phyloP scores from a whole-genome alignment of 129 eudicot genomes.

The Pseudognaphalium luteoalbum region DNA sequence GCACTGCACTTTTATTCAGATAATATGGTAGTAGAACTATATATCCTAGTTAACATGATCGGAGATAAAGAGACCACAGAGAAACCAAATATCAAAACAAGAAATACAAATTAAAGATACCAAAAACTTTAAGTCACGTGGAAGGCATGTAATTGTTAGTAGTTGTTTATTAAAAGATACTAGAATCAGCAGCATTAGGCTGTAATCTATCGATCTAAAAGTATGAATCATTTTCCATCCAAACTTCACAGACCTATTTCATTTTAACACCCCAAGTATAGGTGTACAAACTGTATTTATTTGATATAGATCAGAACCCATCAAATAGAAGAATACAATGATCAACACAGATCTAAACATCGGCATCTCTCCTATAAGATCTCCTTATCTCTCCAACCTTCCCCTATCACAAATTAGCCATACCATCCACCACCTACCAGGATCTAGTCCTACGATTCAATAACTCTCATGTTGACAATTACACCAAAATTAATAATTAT shows the following conservation, averaged over 20 bases:
- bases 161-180: neutral
- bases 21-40: neutral
- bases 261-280: no score
- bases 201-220: no score
- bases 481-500: neutral
- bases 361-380: neutral
- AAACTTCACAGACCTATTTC: no score
- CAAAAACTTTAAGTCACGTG: neutral
- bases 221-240: no score
- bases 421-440: neutral
- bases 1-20: neutral
- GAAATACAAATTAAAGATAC: neutral
- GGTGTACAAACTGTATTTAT: no score
- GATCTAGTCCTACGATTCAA: conserved; percentile 2
- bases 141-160: neutral
- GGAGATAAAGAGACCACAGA: conserved; percentile 13
- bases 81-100: neutral
- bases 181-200: neutral
- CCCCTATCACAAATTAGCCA: neutral
- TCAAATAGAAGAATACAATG: no score
- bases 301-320: no score
- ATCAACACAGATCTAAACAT: neutral
- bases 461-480: conserved; percentile 8
- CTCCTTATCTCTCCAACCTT: no score
- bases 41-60: neutral